These are phyloP conservation scores for Deuterostichococcus epilithicus DNA, from an alignment of 139 green algal genomes.

Conservation along the genomic window DNA sequence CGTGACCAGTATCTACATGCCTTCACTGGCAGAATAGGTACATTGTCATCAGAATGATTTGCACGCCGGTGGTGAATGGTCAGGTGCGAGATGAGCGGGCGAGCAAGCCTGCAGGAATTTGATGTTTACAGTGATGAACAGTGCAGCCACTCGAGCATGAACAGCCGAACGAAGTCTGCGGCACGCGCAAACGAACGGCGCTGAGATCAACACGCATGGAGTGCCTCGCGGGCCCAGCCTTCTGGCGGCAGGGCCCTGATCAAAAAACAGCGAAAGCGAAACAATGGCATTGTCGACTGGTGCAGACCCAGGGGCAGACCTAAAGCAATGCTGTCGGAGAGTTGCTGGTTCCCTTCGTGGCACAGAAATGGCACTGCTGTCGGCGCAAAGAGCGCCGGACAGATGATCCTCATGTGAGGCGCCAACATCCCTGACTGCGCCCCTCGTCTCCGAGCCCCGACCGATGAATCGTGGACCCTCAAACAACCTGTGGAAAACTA, in stretches of 20 bases:
- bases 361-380: too few species aligned
- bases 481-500: not conserved
- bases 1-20: too few species aligned
- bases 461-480: not conserved
- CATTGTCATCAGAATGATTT: too few species aligned
- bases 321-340: not conserved
- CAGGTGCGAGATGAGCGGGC: too few species aligned
- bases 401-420: too few species aligned
- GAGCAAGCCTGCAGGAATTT: too few species aligned
- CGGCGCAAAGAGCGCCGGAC: too few species aligned
- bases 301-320: not conserved
- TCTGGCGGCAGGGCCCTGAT: not conserved
- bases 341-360: too few species aligned
- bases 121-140: slow-evolving; percentile 1
- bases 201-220: not conserved
- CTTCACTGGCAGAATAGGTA: too few species aligned
- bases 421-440: too few species aligned
- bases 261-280: not conserved
- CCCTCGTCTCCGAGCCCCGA: not conserved
- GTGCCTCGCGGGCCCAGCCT: not conserved
- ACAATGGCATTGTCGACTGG: not conserved
- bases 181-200: not conserved
- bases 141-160: not conserved
- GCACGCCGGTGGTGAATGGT: too few species aligned
- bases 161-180: not conserved